Percentiles rank a stretch among this genome's conserved stretches.
These are phyloP conservation scores for Leishmania amazonensis DNA, from an alignment of 208 protist genomes.

Conservation along the genomic window DNA sequence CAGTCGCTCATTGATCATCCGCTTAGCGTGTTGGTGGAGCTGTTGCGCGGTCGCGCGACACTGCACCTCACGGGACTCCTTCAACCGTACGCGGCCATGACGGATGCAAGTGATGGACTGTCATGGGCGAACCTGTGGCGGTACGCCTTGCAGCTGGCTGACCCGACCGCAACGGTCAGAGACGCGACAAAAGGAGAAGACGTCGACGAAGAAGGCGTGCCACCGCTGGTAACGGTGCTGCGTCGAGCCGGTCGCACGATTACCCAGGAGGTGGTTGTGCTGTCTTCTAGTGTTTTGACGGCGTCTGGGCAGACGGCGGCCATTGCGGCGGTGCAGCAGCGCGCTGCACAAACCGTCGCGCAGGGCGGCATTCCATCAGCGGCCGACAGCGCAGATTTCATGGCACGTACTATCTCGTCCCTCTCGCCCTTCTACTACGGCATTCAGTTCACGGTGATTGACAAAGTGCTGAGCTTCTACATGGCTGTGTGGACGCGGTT, in stretches of 20 bases:
- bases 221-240: constrained; percentile 41
- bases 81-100: constrained; percentile 42
- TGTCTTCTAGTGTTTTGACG: constrained; percentile 39
- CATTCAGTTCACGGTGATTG: constrained; percentile 64
- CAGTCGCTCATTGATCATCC: constrained; percentile 79
- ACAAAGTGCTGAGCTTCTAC: constrained; percentile 83
- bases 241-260: constrained; percentile 41
- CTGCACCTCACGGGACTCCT: constrained; percentile 71
- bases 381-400: constrained; percentile 61
- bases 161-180: neutral
- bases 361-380: constrained; percentile 37
- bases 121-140: constrained; percentile 19
- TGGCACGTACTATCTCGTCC: constrained; percentile 37
- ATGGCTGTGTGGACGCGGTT: constrained; percentile 80
- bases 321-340: constrained; percentile 36
- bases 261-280: constrained; percentile 44
- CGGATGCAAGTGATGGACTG: constrained; percentile 11
- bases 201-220: constrained; percentile 30
- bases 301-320: constrained; percentile 48
- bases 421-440: constrained; percentile 67
- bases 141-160: constrained; percentile 4
- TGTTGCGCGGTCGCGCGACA: constrained; percentile 70
- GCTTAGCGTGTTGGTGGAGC: constrained; percentile 60
- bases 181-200: neutral
- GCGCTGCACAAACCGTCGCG: constrained; percentile 28